phyloP scores from a whole-genome alignment of 2,329 filamentous ascomycete genomes.

The Colletotrichum tanaceti region DNA sequence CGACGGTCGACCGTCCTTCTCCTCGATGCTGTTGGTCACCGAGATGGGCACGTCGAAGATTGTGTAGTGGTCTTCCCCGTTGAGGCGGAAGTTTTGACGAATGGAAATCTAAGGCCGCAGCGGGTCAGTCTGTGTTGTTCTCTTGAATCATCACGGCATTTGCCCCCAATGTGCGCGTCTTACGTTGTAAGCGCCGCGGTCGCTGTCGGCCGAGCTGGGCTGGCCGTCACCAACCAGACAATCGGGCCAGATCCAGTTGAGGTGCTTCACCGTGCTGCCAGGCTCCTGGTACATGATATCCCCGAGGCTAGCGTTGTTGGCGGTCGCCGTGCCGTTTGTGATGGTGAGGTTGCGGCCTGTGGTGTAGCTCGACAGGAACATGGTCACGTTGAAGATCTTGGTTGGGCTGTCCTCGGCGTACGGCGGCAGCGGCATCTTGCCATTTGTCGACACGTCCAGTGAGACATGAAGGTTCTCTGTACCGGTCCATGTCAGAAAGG shows the following conservation, averaged over 20 bases:
- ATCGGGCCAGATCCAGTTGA: slow-evolving; percentile 78
- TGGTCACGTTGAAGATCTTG: slow-evolving; percentile 71
- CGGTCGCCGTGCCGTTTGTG: slow-evolving; percentile 68
- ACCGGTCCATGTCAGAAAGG: slow-evolving; percentile 30
- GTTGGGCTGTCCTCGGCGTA: slow-evolving; percentile 65
- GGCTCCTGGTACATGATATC: slow-evolving; percentile 73
- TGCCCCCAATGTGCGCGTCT: slow-evolving; percentile 40
- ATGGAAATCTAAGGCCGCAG: slow-evolving; percentile 68
- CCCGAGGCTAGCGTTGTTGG: slow-evolving; percentile 65
- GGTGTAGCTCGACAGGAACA: slow-evolving; percentile 74
- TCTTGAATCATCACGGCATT: not conserved
- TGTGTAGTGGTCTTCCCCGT: slow-evolving; percentile 73
- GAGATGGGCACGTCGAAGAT: slow-evolving; percentile 77
- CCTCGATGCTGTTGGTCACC: slow-evolving; percentile 72
- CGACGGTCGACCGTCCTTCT: slow-evolving; percentile 53
- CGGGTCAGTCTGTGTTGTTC: not conserved
- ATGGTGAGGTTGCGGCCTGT: slow-evolving; percentile 75
- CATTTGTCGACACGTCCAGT: slow-evolving; percentile 74
- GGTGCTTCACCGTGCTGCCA: slow-evolving; percentile 77
- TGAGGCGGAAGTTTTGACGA: slow-evolving; percentile 75
- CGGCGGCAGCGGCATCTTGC: slow-evolving; percentile 69
- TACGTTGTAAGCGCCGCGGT: slow-evolving; percentile 73
- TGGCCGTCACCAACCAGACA: slow-evolving; percentile 73
- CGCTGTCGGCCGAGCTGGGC: slow-evolving; percentile 57
- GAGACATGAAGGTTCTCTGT: slow-evolving; percentile 71